Conservation (phyloP, 2,329 filamentous ascomycete genomes). For the Cercospora sp. region DNA sequence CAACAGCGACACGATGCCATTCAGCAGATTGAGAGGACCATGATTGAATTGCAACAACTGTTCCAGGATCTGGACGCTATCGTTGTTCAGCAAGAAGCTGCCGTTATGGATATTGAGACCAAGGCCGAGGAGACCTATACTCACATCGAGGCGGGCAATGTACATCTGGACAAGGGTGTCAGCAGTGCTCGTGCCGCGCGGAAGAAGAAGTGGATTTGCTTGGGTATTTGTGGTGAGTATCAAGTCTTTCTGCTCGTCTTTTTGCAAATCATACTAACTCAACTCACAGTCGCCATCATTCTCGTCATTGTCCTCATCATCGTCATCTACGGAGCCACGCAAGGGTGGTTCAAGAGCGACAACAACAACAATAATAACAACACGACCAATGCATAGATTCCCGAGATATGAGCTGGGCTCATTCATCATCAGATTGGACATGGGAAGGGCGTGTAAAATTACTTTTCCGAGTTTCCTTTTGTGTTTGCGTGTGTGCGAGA, state of each 20-base stretch:
- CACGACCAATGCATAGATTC: conserved; percentile 1
- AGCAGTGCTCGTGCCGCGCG: conserved; percentile 75
- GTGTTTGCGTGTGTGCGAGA: conserved; percentile 4
- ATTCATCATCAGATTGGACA: not conserved
- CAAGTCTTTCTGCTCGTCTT: no score
- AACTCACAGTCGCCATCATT: conserved; percentile 34
- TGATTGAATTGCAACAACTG: conserved; percentile 81
- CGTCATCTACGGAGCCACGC: conserved; percentile 36
- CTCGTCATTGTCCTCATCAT: conserved; percentile 44
- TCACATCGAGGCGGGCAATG: conserved; percentile 82
- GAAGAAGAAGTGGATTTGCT: conserved; percentile 96
- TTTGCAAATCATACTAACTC: no score
- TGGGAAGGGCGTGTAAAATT: not conserved
- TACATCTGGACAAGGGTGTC: conserved; percentile 79
- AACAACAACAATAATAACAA: conserved; percentile 21
- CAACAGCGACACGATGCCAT: conserved; percentile 82
- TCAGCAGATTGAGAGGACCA: conserved; percentile 86
- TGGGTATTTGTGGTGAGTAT: conserved; percentile 67
- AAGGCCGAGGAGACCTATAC: conserved; percentile 83
- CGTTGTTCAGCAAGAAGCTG: conserved; percentile 80
- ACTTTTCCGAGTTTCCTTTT: not conserved
- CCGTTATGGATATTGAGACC: conserved; percentile 77
- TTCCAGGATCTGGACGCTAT: conserved; percentile 88
- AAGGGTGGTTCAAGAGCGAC: conserved; percentile 30
- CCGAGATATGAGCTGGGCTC: conserved; percentile 11